Conservation (phyloP, 306 rosid genomes). For the Biancaea sappan region DNA sequence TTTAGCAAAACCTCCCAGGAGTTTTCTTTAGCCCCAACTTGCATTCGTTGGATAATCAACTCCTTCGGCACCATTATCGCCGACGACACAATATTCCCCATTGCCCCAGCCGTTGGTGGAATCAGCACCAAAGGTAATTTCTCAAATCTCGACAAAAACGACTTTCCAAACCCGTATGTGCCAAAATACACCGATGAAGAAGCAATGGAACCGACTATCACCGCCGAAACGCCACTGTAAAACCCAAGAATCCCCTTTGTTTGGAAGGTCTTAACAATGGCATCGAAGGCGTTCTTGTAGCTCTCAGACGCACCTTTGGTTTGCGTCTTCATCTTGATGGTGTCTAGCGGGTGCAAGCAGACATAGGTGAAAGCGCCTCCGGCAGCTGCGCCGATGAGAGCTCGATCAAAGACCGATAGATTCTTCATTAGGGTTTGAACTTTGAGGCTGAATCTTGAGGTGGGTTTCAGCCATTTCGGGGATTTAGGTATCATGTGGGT, state of each 20-base stretch:
- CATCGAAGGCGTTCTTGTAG: constrained; percentile 74
- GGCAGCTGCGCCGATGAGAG: constrained; percentile 81
- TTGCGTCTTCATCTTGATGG: constrained; percentile 87
- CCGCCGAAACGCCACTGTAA: constrained; percentile 88
- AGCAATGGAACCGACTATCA: constrained; percentile 78
- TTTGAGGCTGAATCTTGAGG: constrained; percentile 31
- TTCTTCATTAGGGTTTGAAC: constrained; percentile 48
- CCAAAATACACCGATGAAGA: constrained; percentile 90
- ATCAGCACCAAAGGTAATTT: constrained; percentile 59
- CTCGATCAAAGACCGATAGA: constrained; percentile 79
- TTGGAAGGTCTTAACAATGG: constrained; percentile 67
- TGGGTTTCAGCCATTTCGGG: constrained; percentile 44
- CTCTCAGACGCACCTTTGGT: constrained; percentile 75
- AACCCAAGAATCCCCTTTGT: constrained; percentile 67
- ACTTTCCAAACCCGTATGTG: constrained; percentile 85
- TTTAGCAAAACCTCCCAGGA: constrained; percentile 67
- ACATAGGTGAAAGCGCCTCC: constrained; percentile 97
- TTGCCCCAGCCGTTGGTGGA: constrained; percentile 87
- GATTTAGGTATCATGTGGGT: constrained; percentile 28
- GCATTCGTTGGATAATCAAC: constrained; percentile 87
- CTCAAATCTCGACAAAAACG: constrained; percentile 52
- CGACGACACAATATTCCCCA: constrained; percentile 83
- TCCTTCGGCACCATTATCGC: constrained; percentile 96
- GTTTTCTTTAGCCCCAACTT: constrained; percentile 74
- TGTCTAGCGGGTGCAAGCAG: constrained; percentile 84